These are phyloP conservation scores for Chlorella ohadii DNA, from an alignment of 139 green algal species.

Conservation along the genomic window DNA sequence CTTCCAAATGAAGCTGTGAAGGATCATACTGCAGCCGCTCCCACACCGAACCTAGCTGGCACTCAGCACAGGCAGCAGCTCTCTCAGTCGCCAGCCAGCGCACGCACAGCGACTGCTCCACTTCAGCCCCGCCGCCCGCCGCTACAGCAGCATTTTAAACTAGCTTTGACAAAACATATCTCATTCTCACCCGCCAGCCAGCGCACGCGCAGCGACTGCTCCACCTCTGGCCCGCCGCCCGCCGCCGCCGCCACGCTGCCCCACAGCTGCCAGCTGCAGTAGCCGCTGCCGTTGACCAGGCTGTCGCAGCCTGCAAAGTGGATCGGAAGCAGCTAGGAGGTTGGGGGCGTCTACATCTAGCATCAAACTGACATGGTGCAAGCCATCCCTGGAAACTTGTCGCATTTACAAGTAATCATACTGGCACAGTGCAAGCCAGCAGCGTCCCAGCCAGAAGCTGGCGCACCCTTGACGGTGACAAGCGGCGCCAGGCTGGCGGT, in stretches of 20 bases:
- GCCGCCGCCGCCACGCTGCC: neutral
- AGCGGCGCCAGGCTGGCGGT: slow-evolving; percentile 16
- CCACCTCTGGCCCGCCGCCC: neutral
- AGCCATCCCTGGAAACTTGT: too few species aligned
- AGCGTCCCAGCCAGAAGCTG: too few species aligned
- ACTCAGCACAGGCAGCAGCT: too few species aligned
- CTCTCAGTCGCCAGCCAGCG: neutral
- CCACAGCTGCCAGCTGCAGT: slow-evolving; percentile 18
- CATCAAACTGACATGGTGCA: too few species aligned
- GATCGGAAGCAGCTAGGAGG: neutral
- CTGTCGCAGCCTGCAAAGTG: slow-evolving; percentile 7
- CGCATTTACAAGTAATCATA: too few species aligned
- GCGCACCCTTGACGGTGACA: neutral
- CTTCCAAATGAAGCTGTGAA: too few species aligned
- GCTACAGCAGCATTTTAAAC: too few species aligned
- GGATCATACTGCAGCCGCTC: too few species aligned
- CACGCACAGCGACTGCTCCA: neutral
- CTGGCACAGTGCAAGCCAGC: neutral
- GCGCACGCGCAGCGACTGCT: slow-evolving; percentile 25
- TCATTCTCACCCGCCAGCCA: slow-evolving; percentile 11
- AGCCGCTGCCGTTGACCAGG: neutral
- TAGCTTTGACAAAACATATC: too few species aligned
- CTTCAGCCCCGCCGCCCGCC: too few species aligned
- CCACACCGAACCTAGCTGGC: too few species aligned
- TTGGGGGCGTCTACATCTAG: too few species aligned